Evolutionary conservation across 2,329 filamentous ascomycete genomes (phyloP), one percentile per base, ranked within the genome.

Genomic region (Cladophialophora chaetospira): DNA sequence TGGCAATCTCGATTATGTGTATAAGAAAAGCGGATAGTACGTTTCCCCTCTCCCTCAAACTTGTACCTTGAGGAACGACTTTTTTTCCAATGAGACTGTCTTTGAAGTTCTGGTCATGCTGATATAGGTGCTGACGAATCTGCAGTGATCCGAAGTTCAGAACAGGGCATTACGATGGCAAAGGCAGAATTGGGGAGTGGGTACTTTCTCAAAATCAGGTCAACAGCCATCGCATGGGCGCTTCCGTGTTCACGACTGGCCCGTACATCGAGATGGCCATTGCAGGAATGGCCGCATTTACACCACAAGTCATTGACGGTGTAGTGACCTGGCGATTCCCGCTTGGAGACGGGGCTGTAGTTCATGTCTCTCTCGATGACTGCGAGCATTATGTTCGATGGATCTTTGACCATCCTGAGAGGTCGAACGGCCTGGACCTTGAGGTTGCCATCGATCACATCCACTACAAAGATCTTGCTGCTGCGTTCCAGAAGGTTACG

Each of bases 11-110:
- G 79, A 82, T 61, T 81, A 77, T 57, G 71, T 63, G 1, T 73
- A 75, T 55, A 79, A 81, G 70, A 76, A 78, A 64, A 68, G 70
- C 35, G 76, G 74, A 0, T 82, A 76, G n/a, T n/a, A n/a, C n/a
- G n/a, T n/a, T n/a, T n/a, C n/a, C n/a, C n/a, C n/a, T n/a, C n/a
- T n/a, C n/a, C n/a, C n/a, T n/a, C n/a, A n/a, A n/a, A n/a, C n/a
- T n/a, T n/a, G n/a, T n/a, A n/a, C n/a, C n/a, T n/a, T n/a, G n/a
- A n/a, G n/a, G n/a, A n/a, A n/a, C n/a, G n/a, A n/a, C n/a, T n/a
- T n/a, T n/a, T n/a, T n/a, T n/a, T n/a, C n/a, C n/a, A n/a, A n/a
- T n/a, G n/a, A n/a, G n/a, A n/a, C n/a, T n/a, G n/a, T n/a, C n/a
- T n/a, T n/a, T n/a, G n/a, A n/a, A n/a, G n/a, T n/a, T n/a, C n/a